Evolutionary conservation across 768 basidiomycete species (phyloP), one percentile per base, ranked within the genome.

Genomic region (Rossbeevera mucosa): DNA sequence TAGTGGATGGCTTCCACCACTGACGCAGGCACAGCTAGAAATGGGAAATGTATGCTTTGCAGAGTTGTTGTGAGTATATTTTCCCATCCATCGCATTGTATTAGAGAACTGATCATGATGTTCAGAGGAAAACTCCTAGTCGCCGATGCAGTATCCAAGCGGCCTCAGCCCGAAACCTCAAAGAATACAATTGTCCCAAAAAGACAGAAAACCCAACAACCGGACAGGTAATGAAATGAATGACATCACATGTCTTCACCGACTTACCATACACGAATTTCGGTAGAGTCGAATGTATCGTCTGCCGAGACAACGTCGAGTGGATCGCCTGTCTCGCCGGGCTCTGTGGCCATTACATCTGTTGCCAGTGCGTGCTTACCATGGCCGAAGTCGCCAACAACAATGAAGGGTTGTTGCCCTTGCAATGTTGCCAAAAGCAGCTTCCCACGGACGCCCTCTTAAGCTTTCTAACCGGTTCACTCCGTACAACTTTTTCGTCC

Each of bases 381-480:
- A 73, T 82, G 50, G 76, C 76, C 4, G 60, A 72, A 44, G 55
- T 72, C 0, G 74, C 77, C 30, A 72, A 62, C 11, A 67, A 64
- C 21, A 79, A 82, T 60, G 80, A 82, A 58, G 72, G 75, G 0
- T 65, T 81, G 0, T 76, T 74, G 42, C 80, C 82, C 0, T 68
- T 79, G 18, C 72, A 73, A 43, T 83, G 81, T 57, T 83, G 81
- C 62, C 61, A 71, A 29, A 55, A 69, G 36, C 59, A 64, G 0
- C 67, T 82, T 25, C 65, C 74, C 3, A 48, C 59, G 22, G 55
- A 64, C 20, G 43, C 38, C 7, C 47, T 78, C 29, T 48, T 55
- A 11, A 64, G 60, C 9, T 69, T 75, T 40, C 58, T 80, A 18
- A 59, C 68, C 5, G 12, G 51, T 13, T 52, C 54, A 22, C 58